Evolutionary conservation across 2,329 filamentous ascomycete genomes (phyloP).

Genomic region (Cryphonectria japonica): DNA sequence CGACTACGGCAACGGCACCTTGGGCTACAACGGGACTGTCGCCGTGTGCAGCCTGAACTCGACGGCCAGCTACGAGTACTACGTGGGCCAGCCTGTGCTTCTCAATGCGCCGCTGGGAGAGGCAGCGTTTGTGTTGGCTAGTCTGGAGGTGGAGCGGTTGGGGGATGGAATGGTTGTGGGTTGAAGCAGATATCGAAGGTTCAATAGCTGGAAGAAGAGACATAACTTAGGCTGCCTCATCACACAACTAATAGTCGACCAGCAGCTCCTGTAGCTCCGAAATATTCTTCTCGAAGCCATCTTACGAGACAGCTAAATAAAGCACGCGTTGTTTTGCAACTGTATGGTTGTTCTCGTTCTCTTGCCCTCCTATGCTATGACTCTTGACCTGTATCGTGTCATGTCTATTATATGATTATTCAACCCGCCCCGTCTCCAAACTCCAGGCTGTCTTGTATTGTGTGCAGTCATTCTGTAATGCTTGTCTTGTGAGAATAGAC

Average conservation of each 20-base stretch:
- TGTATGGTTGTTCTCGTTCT: not conserved
- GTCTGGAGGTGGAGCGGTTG: slow-evolving; percentile 41
- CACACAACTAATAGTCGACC: too few relatives aligned
- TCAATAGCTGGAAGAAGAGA: too few relatives aligned
- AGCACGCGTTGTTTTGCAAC: not conserved
- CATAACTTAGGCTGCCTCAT: too few relatives aligned
- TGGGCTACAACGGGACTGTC: slow-evolving; percentile 44
- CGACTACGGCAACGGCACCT: slow-evolving; percentile 13
- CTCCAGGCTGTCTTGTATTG: slow-evolving; percentile 2
- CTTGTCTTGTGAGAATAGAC: not conserved
- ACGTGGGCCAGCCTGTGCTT: slow-evolving; percentile 40
- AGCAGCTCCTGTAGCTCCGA: too few relatives aligned
- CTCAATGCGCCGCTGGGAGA: slow-evolving; percentile 45
- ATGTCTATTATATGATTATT: not conserved
- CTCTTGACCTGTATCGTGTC: not conserved
- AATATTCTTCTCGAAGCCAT: not conserved
- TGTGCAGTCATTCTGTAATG: not conserved
- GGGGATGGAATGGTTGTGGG: not conserved
- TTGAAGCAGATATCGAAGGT: too few relatives aligned
- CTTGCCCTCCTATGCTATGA: not conserved
- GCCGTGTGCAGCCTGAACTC: slow-evolving; percentile 48
- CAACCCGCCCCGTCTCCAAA: not conserved
- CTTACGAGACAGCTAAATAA: not conserved
- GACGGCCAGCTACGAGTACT: slow-evolving; percentile 46
- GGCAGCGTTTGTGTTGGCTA: slow-evolving; percentile 43